phyloP scores from a whole-genome alignment of 139 green algal species.

The Diplosphaera chodatii region DNA sequence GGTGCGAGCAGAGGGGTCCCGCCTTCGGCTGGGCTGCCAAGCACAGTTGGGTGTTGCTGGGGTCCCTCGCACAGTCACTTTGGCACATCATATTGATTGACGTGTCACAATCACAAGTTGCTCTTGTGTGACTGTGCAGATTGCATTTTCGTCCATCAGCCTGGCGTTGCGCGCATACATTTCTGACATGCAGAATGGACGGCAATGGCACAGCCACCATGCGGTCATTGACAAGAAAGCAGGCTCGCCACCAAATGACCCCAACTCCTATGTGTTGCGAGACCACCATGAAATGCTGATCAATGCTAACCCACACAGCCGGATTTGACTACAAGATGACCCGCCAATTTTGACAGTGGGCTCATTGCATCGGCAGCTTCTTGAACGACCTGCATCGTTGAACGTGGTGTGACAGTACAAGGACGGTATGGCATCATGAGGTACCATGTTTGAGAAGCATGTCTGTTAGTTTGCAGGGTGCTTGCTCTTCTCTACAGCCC shows the following conservation, averaged over 20 bases:
- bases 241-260: constrained; percentile 55
- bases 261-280: constrained; percentile 42
- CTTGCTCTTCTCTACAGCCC: constrained; percentile 23
- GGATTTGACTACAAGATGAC: too few relatives aligned
- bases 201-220: constrained; percentile 59
- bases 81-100: too few relatives aligned
- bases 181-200: constrained; percentile 41
- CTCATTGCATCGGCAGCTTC: too few relatives aligned
- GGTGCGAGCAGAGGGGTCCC: constrained; percentile 1
- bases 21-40: not conserved
- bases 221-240: constrained; percentile 65
- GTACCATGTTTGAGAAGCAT: too few relatives aligned
- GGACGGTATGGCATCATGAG: too few relatives aligned
- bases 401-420: too few relatives aligned
- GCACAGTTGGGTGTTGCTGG: too few relatives aligned
- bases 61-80: not conserved
- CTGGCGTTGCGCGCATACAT: constrained; percentile 53
- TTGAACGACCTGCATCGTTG: too few relatives aligned
- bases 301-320: too few relatives aligned
- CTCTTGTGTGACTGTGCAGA: constrained; percentile 8
- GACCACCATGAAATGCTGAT: constrained; percentile 36
- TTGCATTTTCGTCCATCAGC: constrained; percentile 68
- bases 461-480: not conserved
- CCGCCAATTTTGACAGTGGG: too few relatives aligned
- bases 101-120: too few relatives aligned